Base-by-base conservation (phyloP, 345 rosid species). In the Kernera saxatilis region DNA sequence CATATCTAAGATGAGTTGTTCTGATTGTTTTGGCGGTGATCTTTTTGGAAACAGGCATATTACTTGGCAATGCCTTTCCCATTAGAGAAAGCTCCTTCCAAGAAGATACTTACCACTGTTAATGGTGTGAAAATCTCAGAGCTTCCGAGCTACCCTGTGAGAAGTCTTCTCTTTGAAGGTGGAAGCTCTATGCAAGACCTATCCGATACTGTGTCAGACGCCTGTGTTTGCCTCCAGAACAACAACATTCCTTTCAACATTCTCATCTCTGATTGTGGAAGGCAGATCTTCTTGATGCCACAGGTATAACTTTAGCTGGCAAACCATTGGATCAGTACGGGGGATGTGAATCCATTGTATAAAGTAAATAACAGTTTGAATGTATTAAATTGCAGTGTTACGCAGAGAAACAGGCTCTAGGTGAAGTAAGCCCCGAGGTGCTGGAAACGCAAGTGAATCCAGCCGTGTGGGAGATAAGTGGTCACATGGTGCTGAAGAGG, bases 391-490 rank as follows among this genome's bases (percentile, higher is more conserved):
- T 67, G 61, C 86, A 94, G 98, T 89, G 99, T 69, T 94, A 91
- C 77, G 99, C 99, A 2, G 99, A 91, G 92, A 94, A 88, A 62
- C 99, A 89, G 85, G 99, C 99, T 64, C 87, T 89, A 17, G 99
- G 98, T 61, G 98, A 94, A 79, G 99, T 94, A 70, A 89, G 89
- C 76, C 33, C 83, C 0, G 93, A 89, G 82, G 85, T 94, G 45
- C 76, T 91, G 69, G 98, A 92, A 61, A 94, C 99, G 2, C 99
- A 92, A 60, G 99, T 94, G 81, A 94, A 94, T 78, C 99, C 99
- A 52, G 99, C 99, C 0, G 99, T 94, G 54, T 94, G 98, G 99
- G 99, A 94, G 71, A 94, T 94, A 18, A 92, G 98, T 52, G 99
- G 99, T 14, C 99, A 94, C 60, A 92, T 94, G 80, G 99, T 94